Percentiles rank a stretch among this genome's conserved stretches.
These are phyloP conservation scores for Botrytis sinoallii DNA, from an alignment of 2,329 filamentous ascomycete species.

Conservation along the genomic window DNA sequence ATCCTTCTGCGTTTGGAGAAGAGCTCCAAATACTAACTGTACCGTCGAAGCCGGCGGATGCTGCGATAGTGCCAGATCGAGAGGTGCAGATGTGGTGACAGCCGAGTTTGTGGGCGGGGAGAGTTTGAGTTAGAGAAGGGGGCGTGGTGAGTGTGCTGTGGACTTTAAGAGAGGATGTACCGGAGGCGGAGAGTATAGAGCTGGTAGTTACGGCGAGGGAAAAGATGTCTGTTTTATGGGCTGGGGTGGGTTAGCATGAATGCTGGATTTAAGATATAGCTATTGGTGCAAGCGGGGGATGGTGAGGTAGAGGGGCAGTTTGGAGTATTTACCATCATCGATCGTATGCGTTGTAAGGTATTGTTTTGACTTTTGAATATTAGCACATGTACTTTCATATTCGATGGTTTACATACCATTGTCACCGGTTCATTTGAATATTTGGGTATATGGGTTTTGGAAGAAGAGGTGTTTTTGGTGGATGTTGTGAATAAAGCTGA, in stretches of 20 bases:
- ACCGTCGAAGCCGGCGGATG: slow-evolving; percentile 84
- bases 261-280: no score
- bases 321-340: slow-evolving; percentile 64
- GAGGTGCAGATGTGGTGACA: slow-evolving; percentile 83
- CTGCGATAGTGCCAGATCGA: slow-evolving; percentile 67
- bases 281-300: background rate
- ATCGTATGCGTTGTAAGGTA: slow-evolving; percentile 91
- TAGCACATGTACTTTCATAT: slow-evolving; percentile 20
- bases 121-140: slow-evolving; percentile 75
- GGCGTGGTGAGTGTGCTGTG: slow-evolving; percentile 70
- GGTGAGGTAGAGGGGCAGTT: background rate
- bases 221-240: slow-evolving; percentile 82
- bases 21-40: slow-evolving; percentile 80
- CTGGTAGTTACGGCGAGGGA: slow-evolving; percentile 72
- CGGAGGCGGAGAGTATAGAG: slow-evolving; percentile 78
- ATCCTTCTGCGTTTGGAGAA: slow-evolving; percentile 42
- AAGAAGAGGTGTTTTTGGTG: background rate
- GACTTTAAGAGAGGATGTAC: slow-evolving; percentile 76
- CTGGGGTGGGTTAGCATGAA: slow-evolving; percentile 45
- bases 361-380: slow-evolving; percentile 80
- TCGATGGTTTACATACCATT: slow-evolving; percentile 32
- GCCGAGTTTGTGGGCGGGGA: slow-evolving; percentile 78
- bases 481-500: slow-evolving; percentile 5
- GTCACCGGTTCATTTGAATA: slow-evolving; percentile 27
- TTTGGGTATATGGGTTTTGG: slow-evolving; percentile 18